Conservation (phyloP, 2,329 filamentous ascomycete genomes). For the Phialophora verrucosa region DNA sequence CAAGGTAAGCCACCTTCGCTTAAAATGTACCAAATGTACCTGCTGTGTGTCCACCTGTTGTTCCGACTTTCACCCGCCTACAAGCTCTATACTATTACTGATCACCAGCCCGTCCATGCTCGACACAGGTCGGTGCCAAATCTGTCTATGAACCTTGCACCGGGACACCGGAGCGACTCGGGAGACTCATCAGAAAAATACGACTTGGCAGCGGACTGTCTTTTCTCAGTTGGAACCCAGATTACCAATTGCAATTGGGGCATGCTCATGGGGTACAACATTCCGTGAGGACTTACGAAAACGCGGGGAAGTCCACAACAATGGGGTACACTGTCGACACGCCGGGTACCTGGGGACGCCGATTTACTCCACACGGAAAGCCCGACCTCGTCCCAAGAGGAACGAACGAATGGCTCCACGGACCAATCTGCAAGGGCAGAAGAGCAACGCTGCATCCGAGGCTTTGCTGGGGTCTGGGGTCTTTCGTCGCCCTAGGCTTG, state of each 20-base stretch:
- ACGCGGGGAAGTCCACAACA: background rate
- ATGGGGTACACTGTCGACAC: constrained; percentile 1
- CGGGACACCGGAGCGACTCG: too few relatives aligned
- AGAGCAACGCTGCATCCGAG: background rate
- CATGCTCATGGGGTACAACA: constrained; percentile 1
- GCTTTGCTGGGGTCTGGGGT: background rate
- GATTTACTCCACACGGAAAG: constrained; percentile 6
- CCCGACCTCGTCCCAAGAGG: background rate
- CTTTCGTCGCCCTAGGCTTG: background rate
- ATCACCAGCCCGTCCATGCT: background rate
- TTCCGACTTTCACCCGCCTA: background rate
- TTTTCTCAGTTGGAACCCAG: too few relatives aligned
- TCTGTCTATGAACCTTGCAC: background rate
- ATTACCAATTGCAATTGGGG: too few relatives aligned
- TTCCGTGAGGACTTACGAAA: background rate
- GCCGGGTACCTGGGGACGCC: background rate
- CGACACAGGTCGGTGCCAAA: background rate
- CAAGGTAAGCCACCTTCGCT: too few relatives aligned
- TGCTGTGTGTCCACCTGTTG: too few relatives aligned
- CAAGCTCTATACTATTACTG: background rate
- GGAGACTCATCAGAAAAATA: too few relatives aligned
- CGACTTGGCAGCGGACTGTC: background rate
- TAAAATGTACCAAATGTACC: too few relatives aligned
- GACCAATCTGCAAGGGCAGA: background rate
- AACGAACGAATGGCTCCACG: background rate